Base-by-base conservation (phyloP, 1,139 yeast genomes). In the Debaryomyces psychrophilus region DNA sequence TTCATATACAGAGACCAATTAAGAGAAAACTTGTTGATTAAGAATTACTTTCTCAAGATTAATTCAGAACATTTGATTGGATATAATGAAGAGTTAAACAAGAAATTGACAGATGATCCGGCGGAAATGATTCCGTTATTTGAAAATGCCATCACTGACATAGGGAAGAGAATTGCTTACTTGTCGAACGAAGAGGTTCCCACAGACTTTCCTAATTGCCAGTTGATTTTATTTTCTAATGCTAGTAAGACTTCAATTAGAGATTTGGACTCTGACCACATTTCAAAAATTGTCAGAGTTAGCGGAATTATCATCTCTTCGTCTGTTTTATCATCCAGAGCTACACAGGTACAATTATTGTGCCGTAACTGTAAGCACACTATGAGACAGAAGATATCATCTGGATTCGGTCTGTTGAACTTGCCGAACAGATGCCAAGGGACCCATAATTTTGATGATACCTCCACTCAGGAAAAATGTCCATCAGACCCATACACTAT, bases 271-370 rank as follows among this genome's bases (percentile, higher is more conserved):
- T 87, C 97, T 1, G 89, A 86, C 41, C 90, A 89, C 62, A 92
- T 95, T 51, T 83, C 97, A 29, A 88, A 88, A 66, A 85, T 95
- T 49, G 95, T 95, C 31, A 78, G 97, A 48, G 83, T 95, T 31
- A 89, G 96, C 34, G 99, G 99, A 37, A 95, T 95, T 55, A 81
- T 95, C 56, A 93, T 95, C 48, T 87, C 95, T 33, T 89, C 98
- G 0, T 88, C 97, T 1, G 93, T 95, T 17, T 76, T 93, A 49
- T 78, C 89, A 27, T 90, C 98, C 3, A 84, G 95, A 59, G 97
- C 98, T 23, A 88, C 96, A 0, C 77, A 76, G 47, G 82, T 92
- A 26, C 93, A 89, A 57, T 72, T 95, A 49, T 84, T 92, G 75
- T 95, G 99, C 68, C 81, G 96, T 53, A 78, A 81, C 45, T 95